phyloP scores from a whole-genome alignment of 371 early-diverging fungal species.

The Rhizopus arrhizus region DNA sequence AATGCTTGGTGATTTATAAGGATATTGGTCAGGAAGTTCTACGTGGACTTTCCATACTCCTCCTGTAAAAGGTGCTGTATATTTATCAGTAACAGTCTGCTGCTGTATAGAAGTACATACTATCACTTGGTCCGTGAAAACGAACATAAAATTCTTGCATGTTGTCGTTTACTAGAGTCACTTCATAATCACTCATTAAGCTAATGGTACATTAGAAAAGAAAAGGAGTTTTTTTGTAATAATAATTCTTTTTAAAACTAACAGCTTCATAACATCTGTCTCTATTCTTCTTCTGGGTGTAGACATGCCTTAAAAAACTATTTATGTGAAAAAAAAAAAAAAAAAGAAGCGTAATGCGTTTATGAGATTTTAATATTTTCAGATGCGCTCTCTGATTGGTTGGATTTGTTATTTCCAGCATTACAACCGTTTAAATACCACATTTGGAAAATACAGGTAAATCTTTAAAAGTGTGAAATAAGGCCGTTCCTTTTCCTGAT shows the following conservation, averaged over 20 bases:
- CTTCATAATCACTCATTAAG: conserved; percentile 97
- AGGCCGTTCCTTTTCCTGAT: no score
- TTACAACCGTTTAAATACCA: no score
- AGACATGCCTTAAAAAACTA: conserved; percentile 59
- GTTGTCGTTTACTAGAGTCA: conserved; percentile 96
- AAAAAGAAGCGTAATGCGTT: background rate
- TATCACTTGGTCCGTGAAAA: conserved; percentile 93
- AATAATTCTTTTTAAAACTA: conserved; percentile 36
- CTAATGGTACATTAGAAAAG: conserved; percentile 48
- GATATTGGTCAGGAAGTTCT: conserved; percentile 98
- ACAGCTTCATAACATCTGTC: conserved; percentile 98
- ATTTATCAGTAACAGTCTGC: background rate
- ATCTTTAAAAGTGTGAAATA: no score
- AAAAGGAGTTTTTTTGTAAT: background rate
- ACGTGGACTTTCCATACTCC: conserved; percentile 98
- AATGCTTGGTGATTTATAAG: conserved; percentile 99
- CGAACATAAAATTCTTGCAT: conserved; percentile 98
- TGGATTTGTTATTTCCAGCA: no score
- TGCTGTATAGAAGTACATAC: conserved; percentile 54
- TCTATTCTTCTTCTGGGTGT: conserved; percentile 92
- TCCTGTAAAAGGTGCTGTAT: conserved; percentile 87
- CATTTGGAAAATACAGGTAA: no score
- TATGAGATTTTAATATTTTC: no score
- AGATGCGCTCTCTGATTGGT: no score
- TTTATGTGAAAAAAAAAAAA: conserved; percentile 1